A percentile compares a stretch with the other conserved stretches of the same genome.
Conservation (phyloP, 2,329 filamentous ascomycete genomes). For the Cryphonectria naterciae region DNA sequence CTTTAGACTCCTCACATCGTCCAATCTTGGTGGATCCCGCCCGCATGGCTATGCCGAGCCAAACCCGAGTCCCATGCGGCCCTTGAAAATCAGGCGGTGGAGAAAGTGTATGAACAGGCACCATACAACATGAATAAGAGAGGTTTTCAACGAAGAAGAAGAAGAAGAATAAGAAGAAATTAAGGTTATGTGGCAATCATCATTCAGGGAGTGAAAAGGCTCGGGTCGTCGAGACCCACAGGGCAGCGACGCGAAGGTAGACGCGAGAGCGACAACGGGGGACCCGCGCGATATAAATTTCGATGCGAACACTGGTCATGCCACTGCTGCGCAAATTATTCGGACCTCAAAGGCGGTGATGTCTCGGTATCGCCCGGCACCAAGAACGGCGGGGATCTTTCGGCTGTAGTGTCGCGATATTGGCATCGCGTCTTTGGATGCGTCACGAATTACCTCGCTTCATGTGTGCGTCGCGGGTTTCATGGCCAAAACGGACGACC, state of each 20-base stretch:
- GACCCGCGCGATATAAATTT: neutral
- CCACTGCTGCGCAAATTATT: neutral
- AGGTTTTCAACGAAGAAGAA: neutral
- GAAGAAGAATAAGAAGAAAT: neutral
- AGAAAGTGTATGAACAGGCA: neutral
- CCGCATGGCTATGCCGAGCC: neutral
- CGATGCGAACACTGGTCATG: neutral
- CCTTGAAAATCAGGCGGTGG: neutral
- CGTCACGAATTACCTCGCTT: neutral
- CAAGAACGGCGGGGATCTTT: neutral
- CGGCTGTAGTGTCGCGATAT: neutral
- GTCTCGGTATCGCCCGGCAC: neutral
- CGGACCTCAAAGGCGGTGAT: neutral
- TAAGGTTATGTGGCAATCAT: neutral
- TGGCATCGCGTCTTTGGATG: neutral
- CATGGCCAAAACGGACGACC: neutral
- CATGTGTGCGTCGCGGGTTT: neutral
- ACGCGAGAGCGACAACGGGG: constrained; percentile 7
- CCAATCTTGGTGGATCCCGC: neutral
- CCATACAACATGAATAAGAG: neutral
- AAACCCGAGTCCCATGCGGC: neutral
- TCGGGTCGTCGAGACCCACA: neutral
- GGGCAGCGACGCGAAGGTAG: constrained; percentile 8
- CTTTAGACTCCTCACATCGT: neutral
- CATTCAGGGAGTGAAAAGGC: neutral